Evolutionary conservation across 2,329 filamentous ascomycete genomes (phyloP).

Genomic region (Alternaria angustiovoidea): DNA sequence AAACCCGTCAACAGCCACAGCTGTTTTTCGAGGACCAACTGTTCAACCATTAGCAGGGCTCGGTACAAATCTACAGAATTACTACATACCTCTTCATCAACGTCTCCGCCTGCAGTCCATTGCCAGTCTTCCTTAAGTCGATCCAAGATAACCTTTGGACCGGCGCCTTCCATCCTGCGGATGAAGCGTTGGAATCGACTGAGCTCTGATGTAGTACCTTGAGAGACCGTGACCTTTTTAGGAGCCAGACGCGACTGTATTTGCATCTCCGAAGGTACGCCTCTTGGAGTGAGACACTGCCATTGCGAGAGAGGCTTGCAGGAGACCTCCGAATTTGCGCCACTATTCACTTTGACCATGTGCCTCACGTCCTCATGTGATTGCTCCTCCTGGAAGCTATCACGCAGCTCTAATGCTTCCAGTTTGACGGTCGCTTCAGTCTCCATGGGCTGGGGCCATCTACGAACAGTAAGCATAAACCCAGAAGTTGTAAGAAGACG

Average conservation of each 20-base stretch:
- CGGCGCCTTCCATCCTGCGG: conserved; percentile 63
- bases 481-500: neutral
- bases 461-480: conserved; percentile 15
- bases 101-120: conserved; percentile 51
- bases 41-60: conserved; percentile 5
- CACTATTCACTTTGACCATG: conserved; percentile 18
- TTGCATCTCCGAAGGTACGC: conserved; percentile 21
- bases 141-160: conserved; percentile 61
- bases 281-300: conserved; percentile 42
- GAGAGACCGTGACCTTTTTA: conserved; percentile 25
- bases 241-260: conserved; percentile 26
- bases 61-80: neutral
- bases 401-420: conserved; percentile 31
- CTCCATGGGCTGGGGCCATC: conserved; percentile 25
- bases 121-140: conserved; percentile 61
- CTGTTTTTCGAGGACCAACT: conserved; percentile 62
- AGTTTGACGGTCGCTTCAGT: conserved; percentile 31
- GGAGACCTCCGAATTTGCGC: conserved; percentile 23
- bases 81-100: conserved; percentile 54
- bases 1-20: conserved; percentile 69
- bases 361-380: conserved; percentile 11
- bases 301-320: conserved; percentile 46
- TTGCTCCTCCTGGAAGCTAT: conserved; percentile 14
- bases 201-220: conserved; percentile 36
- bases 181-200: conserved; percentile 63